These are phyloP conservation scores for Trichoderma harzianum DNA, from an alignment of 2,329 filamentous ascomycete genomes.

Conservation along the genomic window DNA sequence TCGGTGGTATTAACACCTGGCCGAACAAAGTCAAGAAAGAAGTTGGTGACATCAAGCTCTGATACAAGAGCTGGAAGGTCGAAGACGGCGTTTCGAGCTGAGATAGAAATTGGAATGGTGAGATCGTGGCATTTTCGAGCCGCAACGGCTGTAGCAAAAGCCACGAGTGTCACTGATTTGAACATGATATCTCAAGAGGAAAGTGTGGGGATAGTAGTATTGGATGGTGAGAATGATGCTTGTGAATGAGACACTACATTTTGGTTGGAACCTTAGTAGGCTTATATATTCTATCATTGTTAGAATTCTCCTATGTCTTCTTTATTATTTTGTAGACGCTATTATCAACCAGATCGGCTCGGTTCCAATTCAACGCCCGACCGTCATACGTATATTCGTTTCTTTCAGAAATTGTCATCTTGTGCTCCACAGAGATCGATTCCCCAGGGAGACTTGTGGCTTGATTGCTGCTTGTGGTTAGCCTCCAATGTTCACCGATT, in stretches of 20 bases:
- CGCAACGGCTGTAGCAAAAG: conserved; percentile 26
- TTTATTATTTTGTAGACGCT: neutral
- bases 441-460: no score
- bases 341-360: neutral
- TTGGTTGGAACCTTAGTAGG: neutral
- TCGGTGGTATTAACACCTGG: conserved; percentile 50
- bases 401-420: neutral
- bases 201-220: neutral
- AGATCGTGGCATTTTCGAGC: conserved; percentile 46
- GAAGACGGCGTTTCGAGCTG: conserved; percentile 53
- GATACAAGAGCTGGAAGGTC: conserved; percentile 43
- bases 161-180: conserved; percentile 3
- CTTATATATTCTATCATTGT: neutral
- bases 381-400: neutral
- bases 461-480: neutral
- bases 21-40: conserved; percentile 48
- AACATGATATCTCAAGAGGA: neutral
- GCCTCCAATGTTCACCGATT: neutral
- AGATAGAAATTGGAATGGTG: conserved; percentile 54
- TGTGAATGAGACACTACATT: neutral
- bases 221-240: neutral
- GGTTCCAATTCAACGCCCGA: neutral
- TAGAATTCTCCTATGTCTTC: neutral
- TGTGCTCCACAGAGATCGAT: neutral
- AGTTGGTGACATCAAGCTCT: conserved; percentile 57